These are phyloP conservation scores for Hanseniaspora lachancei DNA, from an alignment of 805 yeast species.

Conservation along the genomic window DNA sequence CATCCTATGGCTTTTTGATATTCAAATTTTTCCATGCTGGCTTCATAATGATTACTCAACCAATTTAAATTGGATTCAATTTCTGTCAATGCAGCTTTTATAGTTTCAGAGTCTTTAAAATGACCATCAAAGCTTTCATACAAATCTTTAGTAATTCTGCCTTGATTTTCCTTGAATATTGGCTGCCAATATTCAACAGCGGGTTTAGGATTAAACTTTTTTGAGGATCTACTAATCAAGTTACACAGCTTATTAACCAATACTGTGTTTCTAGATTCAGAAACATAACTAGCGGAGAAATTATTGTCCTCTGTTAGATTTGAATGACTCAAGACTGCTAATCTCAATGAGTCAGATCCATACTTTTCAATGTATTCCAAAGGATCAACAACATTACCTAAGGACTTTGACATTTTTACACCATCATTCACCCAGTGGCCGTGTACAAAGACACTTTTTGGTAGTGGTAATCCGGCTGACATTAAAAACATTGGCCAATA, in stretches of 20 bases:
- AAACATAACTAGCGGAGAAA: conserved; percentile 48
- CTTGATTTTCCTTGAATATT: conserved; percentile 19
- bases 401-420: conserved; percentile 81
- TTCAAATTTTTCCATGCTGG: conserved; percentile 1
- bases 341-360: conserved; percentile 62
- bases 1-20: background rate
- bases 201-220: conserved; percentile 44
- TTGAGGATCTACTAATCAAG: conserved; percentile 55
- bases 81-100: conserved; percentile 11
- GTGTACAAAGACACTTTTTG: conserved; percentile 70
- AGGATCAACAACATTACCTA: conserved; percentile 92
- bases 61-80: conserved; percentile 17
- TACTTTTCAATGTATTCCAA: conserved; percentile 45
- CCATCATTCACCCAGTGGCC: conserved; percentile 91
- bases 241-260: conserved; percentile 77
- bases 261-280: conserved; percentile 39
- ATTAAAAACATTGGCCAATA: conserved; percentile 88
- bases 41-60: background rate
- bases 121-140: conserved; percentile 8
- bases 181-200: conserved; percentile 25
- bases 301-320: conserved; percentile 67
- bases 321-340: conserved; percentile 64
- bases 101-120: conserved; percentile 17
- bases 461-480: conserved; percentile 65
- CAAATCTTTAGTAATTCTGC: background rate